These are phyloP conservation scores for Aspergillus latus DNA, from an alignment of 2,329 filamentous ascomycete genomes.

Conservation along the genomic window DNA sequence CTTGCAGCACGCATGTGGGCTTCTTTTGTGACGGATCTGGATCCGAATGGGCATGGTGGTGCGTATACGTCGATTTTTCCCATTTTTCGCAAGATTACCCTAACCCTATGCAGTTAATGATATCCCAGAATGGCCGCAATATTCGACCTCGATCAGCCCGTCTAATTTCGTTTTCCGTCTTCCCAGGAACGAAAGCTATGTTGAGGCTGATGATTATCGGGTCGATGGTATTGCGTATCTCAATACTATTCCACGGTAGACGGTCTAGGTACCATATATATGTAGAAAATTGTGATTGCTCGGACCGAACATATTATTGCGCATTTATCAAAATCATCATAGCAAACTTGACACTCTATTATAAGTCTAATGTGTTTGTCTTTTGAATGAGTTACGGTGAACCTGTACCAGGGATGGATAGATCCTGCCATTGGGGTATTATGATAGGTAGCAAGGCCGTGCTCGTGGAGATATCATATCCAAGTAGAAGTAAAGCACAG, in stretches of 20 bases:
- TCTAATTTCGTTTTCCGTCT: slow-evolving; percentile 33
- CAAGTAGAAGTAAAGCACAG: slow-evolving; percentile 10
- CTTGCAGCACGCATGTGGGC: slow-evolving; percentile 35
- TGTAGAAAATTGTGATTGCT: neutral
- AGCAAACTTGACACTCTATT: neutral
- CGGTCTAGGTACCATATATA: neutral
- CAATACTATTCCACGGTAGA: slow-evolving; percentile 29
- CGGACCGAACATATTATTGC: no score
- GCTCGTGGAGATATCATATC: slow-evolving; percentile 7
- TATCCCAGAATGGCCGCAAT: slow-evolving; percentile 28
- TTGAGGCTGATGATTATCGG: slow-evolving; percentile 31
- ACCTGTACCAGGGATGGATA: slow-evolving; percentile 1
- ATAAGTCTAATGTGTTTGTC: neutral
- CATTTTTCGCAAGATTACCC: neutral
- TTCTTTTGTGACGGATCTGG: slow-evolving; percentile 29
- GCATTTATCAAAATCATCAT: neutral
- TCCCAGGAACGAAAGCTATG: slow-evolving; percentile 26
- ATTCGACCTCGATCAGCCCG: slow-evolving; percentile 11
- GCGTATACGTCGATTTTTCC: slow-evolving; percentile 1
- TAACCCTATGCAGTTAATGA: slow-evolving; percentile 19
- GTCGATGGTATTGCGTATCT: slow-evolving; percentile 29
- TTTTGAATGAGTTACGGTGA: neutral
- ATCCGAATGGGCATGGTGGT: slow-evolving; percentile 33
- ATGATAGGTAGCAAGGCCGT: neutral
- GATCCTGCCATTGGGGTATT: slow-evolving; percentile 4